phyloP scores from a whole-genome alignment of 306 rosid genomes.

The Corylus americana region DNA sequence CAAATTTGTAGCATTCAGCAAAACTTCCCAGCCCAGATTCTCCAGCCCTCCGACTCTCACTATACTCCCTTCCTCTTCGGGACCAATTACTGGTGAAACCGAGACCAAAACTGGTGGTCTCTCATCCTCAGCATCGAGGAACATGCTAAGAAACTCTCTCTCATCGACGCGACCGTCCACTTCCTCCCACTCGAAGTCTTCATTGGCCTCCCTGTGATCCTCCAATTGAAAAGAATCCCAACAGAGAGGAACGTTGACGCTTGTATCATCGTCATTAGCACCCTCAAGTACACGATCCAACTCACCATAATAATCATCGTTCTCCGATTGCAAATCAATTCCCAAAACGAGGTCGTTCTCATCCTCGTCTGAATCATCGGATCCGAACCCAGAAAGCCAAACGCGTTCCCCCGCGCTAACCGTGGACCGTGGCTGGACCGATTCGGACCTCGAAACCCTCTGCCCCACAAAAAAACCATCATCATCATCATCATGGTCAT shows the following conservation, averaged over 20 bases:
- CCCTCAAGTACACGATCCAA: slow-evolving; percentile 26
- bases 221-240: slow-evolving; percentile 78
- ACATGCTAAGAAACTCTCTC: slow-evolving; percentile 55
- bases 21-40: slow-evolving; percentile 74
- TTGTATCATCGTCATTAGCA: slow-evolving; percentile 44
- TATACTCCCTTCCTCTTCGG: slow-evolving; percentile 32
- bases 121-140: slow-evolving; percentile 41
- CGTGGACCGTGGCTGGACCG: slow-evolving; percentile 33
- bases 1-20: slow-evolving; percentile 45
- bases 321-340: slow-evolving; percentile 51
- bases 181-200: slow-evolving; percentile 92
- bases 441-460: slow-evolving; percentile 44
- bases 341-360: slow-evolving; percentile 35
- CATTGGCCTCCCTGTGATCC: slow-evolving; percentile 50
- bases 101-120: slow-evolving; percentile 31
- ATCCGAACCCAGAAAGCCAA: slow-evolving; percentile 38
- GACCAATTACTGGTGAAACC: slow-evolving; percentile 14
- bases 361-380: slow-evolving; percentile 53
- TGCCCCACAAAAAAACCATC: slow-evolving; percentile 40
- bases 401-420: slow-evolving; percentile 20
- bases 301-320: slow-evolving; percentile 28
- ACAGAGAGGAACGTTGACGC: slow-evolving; percentile 48
- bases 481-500: slow-evolving; percentile 34
- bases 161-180: slow-evolving; percentile 63
- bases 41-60: slow-evolving; percentile 37